These are phyloP conservation scores for Domatiomyces globalis DNA, from an alignment of 2,329 filamentous ascomycete species.

Conservation along the genomic window DNA sequence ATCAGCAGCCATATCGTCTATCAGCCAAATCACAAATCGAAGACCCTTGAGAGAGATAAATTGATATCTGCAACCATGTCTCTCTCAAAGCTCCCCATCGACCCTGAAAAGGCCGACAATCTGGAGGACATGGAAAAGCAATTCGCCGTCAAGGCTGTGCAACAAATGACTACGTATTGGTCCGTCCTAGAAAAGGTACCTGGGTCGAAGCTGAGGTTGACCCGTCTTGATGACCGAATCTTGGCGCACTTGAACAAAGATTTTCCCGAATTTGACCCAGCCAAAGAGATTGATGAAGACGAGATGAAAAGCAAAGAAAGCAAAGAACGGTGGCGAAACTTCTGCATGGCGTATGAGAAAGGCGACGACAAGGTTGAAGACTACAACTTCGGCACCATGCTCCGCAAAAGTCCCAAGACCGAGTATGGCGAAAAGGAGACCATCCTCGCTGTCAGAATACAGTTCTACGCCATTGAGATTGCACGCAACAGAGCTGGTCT, in stretches of 20 bases:
- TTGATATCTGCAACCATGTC: background rate
- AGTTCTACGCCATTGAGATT: slow-evolving; percentile 69
- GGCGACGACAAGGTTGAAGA: slow-evolving; percentile 57
- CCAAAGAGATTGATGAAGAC: slow-evolving; percentile 69
- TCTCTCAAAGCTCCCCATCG: slow-evolving; percentile 12
- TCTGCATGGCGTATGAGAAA: slow-evolving; percentile 88
- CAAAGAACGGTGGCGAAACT: slow-evolving; percentile 89
- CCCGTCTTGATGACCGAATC: slow-evolving; percentile 91
- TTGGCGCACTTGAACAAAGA: slow-evolving; percentile 72
- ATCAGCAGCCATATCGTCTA: too few species aligned
- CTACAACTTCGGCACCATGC: slow-evolving; percentile 94
- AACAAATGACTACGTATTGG: slow-evolving; percentile 97
- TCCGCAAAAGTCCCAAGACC: slow-evolving; percentile 59
- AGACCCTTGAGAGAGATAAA: background rate
- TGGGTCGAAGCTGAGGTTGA: slow-evolving; percentile 78
- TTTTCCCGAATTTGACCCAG: slow-evolving; percentile 86
- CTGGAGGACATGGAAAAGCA: slow-evolving; percentile 88
- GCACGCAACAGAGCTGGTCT: slow-evolving; percentile 68
- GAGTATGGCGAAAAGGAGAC: slow-evolving; percentile 84
- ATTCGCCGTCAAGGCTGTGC: slow-evolving; percentile 93
- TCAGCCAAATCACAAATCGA: background rate
- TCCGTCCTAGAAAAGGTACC: slow-evolving; percentile 79
- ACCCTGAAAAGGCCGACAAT: slow-evolving; percentile 53
- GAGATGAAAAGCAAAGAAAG: slow-evolving; percentile 94
- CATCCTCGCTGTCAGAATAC: slow-evolving; percentile 77